Evolutionary conservation across 2,329 filamentous ascomycete genomes (phyloP), one percentile per base, ranked within the genome.

Genomic region (Diplodia scrobiculata): DNA sequence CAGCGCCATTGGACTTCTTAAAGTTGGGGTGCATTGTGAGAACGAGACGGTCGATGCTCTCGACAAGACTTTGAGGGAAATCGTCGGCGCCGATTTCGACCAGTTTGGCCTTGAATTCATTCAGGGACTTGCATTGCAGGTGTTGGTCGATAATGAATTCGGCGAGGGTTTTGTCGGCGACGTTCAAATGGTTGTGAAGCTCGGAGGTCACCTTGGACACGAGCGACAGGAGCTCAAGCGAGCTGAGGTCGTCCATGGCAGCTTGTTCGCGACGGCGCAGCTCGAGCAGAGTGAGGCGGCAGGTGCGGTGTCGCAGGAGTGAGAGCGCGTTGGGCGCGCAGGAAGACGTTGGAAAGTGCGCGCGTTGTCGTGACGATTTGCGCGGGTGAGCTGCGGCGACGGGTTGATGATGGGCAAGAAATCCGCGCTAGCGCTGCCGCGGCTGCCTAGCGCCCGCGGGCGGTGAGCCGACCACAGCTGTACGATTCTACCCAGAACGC

Each of bases 91-190:
- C 91, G 78, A 96, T 88, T 34, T 84, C 86, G 70, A 89, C 86
- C 70, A 98, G 84, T 74, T 87, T 87, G 70, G 83, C 81, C 80
- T 90, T 90, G 81, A 98, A 99, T 32, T 90, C 88, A 63, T 84
- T 78, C 66, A 91, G 82, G 32, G 84, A 85, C 62, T 83, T 84
- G 80, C 88, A 90, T 84, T 93, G 86, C 76, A 89, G 79, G 72
- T 96, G 91, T 76, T 97, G 90, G 68, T 91, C 91, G 74, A 99
- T 97, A 73, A 99, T 87, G 75, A 97, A 99, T 79, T 99, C 95
- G 71, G 95, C 93, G 29, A 99, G 87, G 5, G 92, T 97, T 79
- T 96, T 97, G 80, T 99, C 93, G 76, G 86, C 90, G 72, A 97
- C 87, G 66, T 93, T 92, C 67, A 98, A 80, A 79, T 99, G 91